phyloP scores from a whole-genome alignment of 805 yeast genomes.

The Saccharomycopsis sp. region DNA sequence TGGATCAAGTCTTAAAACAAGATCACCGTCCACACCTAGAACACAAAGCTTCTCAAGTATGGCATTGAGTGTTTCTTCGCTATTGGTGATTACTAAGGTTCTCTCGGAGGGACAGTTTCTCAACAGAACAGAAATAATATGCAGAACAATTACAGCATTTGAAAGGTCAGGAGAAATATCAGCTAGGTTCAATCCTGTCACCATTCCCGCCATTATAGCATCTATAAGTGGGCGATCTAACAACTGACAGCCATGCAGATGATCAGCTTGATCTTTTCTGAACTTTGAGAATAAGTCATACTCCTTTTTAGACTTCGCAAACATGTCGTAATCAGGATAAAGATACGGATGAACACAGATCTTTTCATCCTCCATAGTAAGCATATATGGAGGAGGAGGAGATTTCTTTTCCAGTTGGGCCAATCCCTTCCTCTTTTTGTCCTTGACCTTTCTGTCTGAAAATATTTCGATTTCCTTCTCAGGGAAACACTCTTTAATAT shows the following conservation, averaged over 20 bases:
- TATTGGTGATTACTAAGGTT: slow-evolving; percentile 28
- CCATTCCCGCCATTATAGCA: slow-evolving; percentile 26
- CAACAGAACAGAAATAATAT: slow-evolving; percentile 24
- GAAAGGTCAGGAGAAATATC: slow-evolving; percentile 27
- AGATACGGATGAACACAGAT: slow-evolving; percentile 2
- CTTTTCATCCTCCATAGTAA: too few relatives aligned
- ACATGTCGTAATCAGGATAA: neutral
- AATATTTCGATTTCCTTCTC: slow-evolving; percentile 14
- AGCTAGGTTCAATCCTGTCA: slow-evolving; percentile 22
- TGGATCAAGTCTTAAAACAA: slow-evolving; percentile 6
- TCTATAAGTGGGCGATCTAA: slow-evolving; percentile 25
- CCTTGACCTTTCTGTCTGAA: slow-evolving; percentile 3
- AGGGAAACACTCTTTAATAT: slow-evolving; percentile 23
- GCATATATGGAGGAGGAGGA: neutral
- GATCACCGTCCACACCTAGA: slow-evolving; percentile 25
- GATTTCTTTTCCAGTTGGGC: neutral
- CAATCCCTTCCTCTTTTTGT: slow-evolving; percentile 1
- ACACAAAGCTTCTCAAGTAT: slow-evolving; percentile 5
- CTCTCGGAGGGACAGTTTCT: slow-evolving; percentile 27
- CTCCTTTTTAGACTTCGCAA: slow-evolving; percentile 3
- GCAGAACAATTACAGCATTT: slow-evolving; percentile 29
- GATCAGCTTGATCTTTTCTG: slow-evolving; percentile 6
- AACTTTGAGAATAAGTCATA: neutral
- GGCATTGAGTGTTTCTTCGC: neutral
- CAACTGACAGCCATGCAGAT: slow-evolving; percentile 1